These are phyloP conservation scores for Aspergillus hiratsukae DNA, from an alignment of 2,329 filamentous ascomycete species.

Conservation along the genomic window DNA sequence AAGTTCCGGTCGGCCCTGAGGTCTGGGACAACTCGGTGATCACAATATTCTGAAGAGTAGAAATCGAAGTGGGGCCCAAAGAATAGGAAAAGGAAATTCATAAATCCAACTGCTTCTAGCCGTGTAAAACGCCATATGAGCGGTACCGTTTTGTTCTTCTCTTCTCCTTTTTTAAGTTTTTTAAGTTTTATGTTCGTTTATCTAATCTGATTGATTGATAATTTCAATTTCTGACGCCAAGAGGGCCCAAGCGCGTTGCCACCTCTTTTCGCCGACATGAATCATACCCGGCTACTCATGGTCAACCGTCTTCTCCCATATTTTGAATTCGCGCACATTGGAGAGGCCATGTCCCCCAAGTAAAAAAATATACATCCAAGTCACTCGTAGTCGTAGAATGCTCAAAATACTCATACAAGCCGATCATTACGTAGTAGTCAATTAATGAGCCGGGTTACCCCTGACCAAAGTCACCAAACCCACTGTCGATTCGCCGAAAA, in stretches of 20 bases:
- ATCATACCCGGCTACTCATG: background rate
- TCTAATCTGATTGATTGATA: constrained; percentile 16
- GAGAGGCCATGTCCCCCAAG: background rate
- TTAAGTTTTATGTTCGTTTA: constrained; percentile 4
- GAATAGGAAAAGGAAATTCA: no score
- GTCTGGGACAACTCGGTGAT: background rate
- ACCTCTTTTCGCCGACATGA: background rate
- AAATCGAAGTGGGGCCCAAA: no score
- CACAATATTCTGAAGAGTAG: background rate
- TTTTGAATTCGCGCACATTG: background rate
- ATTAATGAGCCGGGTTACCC: background rate
- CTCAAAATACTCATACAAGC: background rate
- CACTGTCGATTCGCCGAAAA: background rate
- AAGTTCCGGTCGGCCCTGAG: background rate
- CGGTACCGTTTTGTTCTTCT: background rate
- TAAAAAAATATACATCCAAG: background rate
- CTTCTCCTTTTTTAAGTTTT: background rate
- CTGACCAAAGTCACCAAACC: background rate
- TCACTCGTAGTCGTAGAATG: background rate
- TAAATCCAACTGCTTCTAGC: background rate
- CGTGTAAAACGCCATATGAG: background rate
- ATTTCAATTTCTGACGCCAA: background rate
- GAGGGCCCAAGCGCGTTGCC: background rate
- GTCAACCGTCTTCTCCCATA: background rate
- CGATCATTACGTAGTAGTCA: background rate